A percentile compares a stretch with the other conserved stretches of the same genome.
These are phyloP conservation scores for Verticillium longisporum DNA, from an alignment of 2,329 filamentous ascomycete species.

Conservation along the genomic window DNA sequence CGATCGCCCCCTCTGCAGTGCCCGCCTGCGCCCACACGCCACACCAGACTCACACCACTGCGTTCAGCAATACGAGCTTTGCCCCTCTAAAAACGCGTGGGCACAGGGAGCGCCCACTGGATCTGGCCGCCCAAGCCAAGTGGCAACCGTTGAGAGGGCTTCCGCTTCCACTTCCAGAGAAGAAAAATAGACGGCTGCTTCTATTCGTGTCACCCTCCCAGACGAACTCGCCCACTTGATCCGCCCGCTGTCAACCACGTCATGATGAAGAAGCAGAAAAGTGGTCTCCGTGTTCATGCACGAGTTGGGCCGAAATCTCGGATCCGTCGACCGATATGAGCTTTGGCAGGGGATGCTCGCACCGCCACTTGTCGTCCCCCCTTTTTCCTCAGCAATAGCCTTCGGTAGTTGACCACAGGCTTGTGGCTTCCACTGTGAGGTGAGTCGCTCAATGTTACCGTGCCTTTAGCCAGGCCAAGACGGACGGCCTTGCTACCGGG, in stretches of 20 bases:
- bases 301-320: neutral
- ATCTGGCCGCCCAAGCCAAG: neutral
- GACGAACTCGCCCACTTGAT: neutral
- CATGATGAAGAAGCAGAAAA: neutral
- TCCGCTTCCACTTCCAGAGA: neutral
- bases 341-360: neutral
- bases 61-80: neutral
- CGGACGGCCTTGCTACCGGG: neutral
- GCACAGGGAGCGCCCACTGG: neutral
- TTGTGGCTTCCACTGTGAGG: neutral
- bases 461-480: neutral
- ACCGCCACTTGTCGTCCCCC: neutral
- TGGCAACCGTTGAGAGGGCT: neutral
- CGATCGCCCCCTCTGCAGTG: neutral
- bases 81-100: neutral
- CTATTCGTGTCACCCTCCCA: neutral
- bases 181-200: neutral
- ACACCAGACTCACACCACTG: neutral
- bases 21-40: neutral
- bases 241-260: neutral
- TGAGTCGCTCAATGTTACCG: neutral
- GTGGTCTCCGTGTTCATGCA: neutral
- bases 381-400: neutral
- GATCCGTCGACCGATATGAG: neutral
- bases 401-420: neutral